Conservation (phyloP, 768 basidiomycete genomes). For the Agrocybe pediades region DNA sequence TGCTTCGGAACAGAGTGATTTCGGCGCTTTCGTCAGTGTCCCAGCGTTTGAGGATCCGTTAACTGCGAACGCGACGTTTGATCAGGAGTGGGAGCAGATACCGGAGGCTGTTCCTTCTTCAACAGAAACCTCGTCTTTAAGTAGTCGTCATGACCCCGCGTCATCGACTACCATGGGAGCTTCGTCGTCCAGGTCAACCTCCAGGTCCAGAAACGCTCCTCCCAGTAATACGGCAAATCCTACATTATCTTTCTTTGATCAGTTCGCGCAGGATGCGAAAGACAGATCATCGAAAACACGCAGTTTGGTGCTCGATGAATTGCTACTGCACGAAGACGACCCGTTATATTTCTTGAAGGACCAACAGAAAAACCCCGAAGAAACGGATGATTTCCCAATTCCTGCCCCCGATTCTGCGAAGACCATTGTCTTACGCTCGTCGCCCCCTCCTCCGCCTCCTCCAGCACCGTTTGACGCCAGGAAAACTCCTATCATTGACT, state of each 20-base stretch:
- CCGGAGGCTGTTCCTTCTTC: slow-evolving; percentile 5
- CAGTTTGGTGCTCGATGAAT: slow-evolving; percentile 60
- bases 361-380: neutral
- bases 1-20: slow-evolving; percentile 48
- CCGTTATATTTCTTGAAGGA: slow-evolving; percentile 61
- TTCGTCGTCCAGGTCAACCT: slow-evolving; percentile 3
- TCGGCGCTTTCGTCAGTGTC: slow-evolving; percentile 65
- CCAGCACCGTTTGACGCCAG: neutral
- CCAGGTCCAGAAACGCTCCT: neutral
- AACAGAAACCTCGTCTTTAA: slow-evolving; percentile 2
- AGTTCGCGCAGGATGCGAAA: slow-evolving; percentile 59
- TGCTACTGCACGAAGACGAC: slow-evolving; percentile 69
- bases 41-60: slow-evolving; percentile 55
- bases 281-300: slow-evolving; percentile 52
- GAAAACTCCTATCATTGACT: slow-evolving; percentile 14
- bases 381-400: neutral
- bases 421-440: neutral
- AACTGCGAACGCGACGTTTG: slow-evolving; percentile 18
- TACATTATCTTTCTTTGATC: slow-evolving; percentile 58
- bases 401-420: neutral
- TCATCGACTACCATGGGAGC: neutral
- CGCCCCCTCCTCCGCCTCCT: neutral
- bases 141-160: neutral
- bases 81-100: slow-evolving; percentile 3
- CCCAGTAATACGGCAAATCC: slow-evolving; percentile 18